Evolutionary conservation across 148 eudicot species (phyloP).

Genomic region (Arbutus unedo): DNA sequence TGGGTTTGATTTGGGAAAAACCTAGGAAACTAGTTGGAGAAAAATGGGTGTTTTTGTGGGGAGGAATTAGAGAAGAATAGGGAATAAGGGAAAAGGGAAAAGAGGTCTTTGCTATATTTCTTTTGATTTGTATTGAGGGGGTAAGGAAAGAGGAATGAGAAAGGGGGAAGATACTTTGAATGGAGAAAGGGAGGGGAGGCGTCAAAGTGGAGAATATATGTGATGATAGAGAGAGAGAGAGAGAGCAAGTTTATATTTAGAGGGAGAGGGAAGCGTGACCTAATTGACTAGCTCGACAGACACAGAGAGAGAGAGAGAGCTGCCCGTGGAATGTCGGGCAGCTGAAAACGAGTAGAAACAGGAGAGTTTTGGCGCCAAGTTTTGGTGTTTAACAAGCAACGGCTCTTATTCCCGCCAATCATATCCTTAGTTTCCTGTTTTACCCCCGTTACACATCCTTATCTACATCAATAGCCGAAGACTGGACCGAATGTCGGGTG

Average conservation of each 20-base stretch:
- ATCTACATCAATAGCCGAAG: background rate
- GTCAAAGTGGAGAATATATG: slow-evolving; percentile 16
- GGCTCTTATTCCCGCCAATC: slow-evolving; percentile 58
- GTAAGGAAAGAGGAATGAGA: background rate
- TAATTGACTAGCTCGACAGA: background rate
- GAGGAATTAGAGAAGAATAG: background rate
- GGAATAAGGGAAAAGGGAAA: slow-evolving; percentile 19
- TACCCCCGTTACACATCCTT: background rate
- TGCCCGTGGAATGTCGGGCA: slow-evolving; percentile 48
- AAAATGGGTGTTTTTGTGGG: background rate
- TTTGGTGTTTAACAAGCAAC: slow-evolving; percentile 35
- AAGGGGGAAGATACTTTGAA: slow-evolving; percentile 19
- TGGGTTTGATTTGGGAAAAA: background rate
- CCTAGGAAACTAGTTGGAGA: background rate
- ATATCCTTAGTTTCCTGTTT: background rate
- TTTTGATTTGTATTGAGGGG: background rate
- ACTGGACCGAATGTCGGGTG: background rate
- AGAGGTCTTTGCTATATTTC: slow-evolving; percentile 4
- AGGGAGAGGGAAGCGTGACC: background rate
- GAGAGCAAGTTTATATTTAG: background rate
- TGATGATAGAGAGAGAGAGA: background rate
- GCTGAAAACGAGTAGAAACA: slow-evolving; percentile 19
- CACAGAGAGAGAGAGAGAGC: slow-evolving; percentile 18
- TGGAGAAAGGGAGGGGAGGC: slow-evolving; percentile 20
- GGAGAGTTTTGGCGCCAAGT: slow-evolving; percentile 52